Evolutionary conservation across 805 yeast species (phyloP).

Genomic region (Huiozyma naganishii): DNA sequence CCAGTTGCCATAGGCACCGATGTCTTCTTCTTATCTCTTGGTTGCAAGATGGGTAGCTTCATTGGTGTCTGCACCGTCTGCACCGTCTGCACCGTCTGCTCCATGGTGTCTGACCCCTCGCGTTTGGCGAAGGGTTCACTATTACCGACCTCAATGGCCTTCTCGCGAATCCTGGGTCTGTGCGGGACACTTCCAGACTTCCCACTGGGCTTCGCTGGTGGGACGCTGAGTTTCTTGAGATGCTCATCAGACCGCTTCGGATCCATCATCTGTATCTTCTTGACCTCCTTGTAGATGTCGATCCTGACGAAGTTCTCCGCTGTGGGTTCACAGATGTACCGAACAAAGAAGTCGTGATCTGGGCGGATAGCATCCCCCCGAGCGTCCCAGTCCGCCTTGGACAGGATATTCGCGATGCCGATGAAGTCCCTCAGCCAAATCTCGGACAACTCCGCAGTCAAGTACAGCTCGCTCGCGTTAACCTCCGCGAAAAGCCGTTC

Average conservation of each 20-base stretch:
- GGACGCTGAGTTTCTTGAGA: slow-evolving; percentile 18
- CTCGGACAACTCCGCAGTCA: slow-evolving; percentile 41
- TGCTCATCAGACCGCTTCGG: slow-evolving; percentile 19
- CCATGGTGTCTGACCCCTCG: too few relatives aligned
- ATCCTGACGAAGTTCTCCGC: slow-evolving; percentile 15
- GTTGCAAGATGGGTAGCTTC: too few relatives aligned
- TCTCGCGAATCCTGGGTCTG: background rate
- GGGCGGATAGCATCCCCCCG: slow-evolving; percentile 21
- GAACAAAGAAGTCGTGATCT: slow-evolving; percentile 24
- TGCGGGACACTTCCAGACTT: too few relatives aligned
- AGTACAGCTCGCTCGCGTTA: slow-evolving; percentile 38
- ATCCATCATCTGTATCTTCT: slow-evolving; percentile 12
- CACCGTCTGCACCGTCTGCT: too few relatives aligned
- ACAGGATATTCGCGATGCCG: slow-evolving; percentile 35
- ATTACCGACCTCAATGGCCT: background rate
- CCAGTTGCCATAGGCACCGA: too few relatives aligned
- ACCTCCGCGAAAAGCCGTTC: slow-evolving; percentile 15
- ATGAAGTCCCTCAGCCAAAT: slow-evolving; percentile 35
- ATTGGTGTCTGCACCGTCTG: too few relatives aligned
- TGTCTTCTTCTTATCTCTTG: too few relatives aligned
- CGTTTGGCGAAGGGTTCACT: background rate
- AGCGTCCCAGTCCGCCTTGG: slow-evolving; percentile 28
- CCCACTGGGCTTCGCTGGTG: background rate
- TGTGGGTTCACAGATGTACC: slow-evolving; percentile 28
- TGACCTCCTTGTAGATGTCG: slow-evolving; percentile 16